Evolutionary conservation across 768 basidiomycete genomes (phyloP), one percentile per base, ranked within the genome.

Genomic region (Clathrus columnatus): DNA sequence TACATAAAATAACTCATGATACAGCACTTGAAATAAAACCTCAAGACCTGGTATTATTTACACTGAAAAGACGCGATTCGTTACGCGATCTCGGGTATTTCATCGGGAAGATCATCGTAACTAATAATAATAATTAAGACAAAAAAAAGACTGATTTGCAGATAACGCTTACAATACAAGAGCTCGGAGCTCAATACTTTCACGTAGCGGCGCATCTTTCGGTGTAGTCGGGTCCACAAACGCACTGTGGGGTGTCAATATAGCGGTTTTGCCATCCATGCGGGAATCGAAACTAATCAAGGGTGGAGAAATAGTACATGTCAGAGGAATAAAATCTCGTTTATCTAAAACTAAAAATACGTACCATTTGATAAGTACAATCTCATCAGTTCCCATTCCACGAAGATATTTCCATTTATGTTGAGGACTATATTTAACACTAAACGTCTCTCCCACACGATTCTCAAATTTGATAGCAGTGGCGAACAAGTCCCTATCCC

Each of bases 171-270:
- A 54, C 56, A 83, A 85, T n/a, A 83, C 81, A 30, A 85, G 71
- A 7, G 81, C 76, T 26, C 82, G 67, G 23, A 85, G 60, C 65
- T 85, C 83, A 48, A 84, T 83, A 0, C 81, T 83, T 64, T 83
- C 75, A 46, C 82, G 68, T 3, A 69, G 64, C 4, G 75, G 77
- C 0, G 78, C 70, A 45, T 70, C 78, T 32, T 68, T 62, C 1
- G 80, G 81, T 3, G 78, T 81, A 1, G 69, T 68, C 1, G 77
- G 75, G 56, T 84, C 82, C 27, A 70, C 57, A 65, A 84, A 85
- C 2, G 73, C 81, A n/a, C 79, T 80, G 61, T 85, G 84, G 4
- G 83, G 81, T 0, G 82, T 80, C 51, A 83, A 74, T 11, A 70
- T 61, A 0, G 82, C 79, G 14, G 79, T 75, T 56, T 72, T 73